Evolutionary conservation across 257 asterid genomes (phyloP), one percentile per base, ranked within the genome.

Genomic region (Nemophila menziesii): DNA sequence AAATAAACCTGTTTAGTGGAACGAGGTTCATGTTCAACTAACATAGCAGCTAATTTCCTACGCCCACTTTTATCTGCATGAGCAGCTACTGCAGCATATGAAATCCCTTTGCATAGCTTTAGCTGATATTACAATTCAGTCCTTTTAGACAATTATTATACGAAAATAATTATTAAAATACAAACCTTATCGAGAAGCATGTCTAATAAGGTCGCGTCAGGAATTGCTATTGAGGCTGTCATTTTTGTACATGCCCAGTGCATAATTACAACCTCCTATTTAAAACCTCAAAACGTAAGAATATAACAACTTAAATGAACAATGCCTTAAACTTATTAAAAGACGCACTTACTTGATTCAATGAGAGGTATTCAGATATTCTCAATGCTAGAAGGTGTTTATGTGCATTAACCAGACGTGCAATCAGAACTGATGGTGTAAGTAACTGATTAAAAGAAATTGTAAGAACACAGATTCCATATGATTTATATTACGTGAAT

Each of bases 51-150:
- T 68, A 90, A 63, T 78, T 90, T 90, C 52, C 99, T 75, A 21
- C 92, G 92, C 55, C 99, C 94, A 63, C 60, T 69, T 65, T 90
- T 85, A 59, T 90, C 92, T 27, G 96, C 96, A 58, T 90, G 94
- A 61, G 84, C 87, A 57, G 96, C 96, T 55, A 85, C 92, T 24
- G 94, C 99, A 48, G 99, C 99, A 79, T 85, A 90, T 41, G 99
- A 85, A 63, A 90, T 90, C 51, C 96, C 89, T 72, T 81, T 90
- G 81, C 96, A 90, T 61, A 85, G 62, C 78, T 73, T 90, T 64
- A 90, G 75, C 99, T 90, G 82, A 52, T 50, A 63, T 48, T 55
- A 52, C 55, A 68, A 19, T 40, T 52, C 11, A 49, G 49, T 49
- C 52, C 53, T 49, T 51, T 63, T 60, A 73, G 60, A 33, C 21